Evolutionary conservation across 257 asterid species (phyloP), one percentile per base, ranked within the genome.

Genomic region (Nicotiana undulata): DNA sequence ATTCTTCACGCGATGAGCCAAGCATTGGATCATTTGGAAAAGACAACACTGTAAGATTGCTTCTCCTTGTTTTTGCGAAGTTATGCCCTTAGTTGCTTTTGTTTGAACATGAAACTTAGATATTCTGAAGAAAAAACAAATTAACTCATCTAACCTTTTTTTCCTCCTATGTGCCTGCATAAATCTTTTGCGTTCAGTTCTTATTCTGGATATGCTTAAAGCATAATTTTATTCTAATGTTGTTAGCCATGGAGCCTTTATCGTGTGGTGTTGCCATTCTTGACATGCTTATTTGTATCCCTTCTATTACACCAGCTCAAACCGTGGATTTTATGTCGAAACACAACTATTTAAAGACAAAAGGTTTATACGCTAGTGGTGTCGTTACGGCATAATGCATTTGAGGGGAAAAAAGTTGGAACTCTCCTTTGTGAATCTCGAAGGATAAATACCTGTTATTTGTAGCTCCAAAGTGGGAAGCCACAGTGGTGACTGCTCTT

Each of bases 1-100:
- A 40, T 79, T 51, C 59, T 81, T 81, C 75, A 77, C 51, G 83
- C 85, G 0, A 34, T 84, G 64, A 76, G 81, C 59, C 40, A 60
- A 37, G 87, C 80, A 12, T 77, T 81, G 72, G 4, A 67, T 58
- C 32, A 44, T 18, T 75, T 74, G 77, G 75, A 37, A 64, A n/a
- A 61, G 49, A 81, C 84, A 52, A 79, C 66, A 46, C 79, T 75
- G 81, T 81, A 31, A 81, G 86, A 46, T 12, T 58, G 18, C 4
- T 40, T 68, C 53, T 78, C 84, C 28, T 80, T 53, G 84, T 75
- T 80, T 83, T 63, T 16, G 17, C 18, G 51, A 6, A 40, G 32
- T 37, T 68, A 5, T 68, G 18, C 76, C 9, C 58, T 68, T 10
- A 2, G 40, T 32, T 66, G 16, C 5, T 34, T n/a, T 68, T 68